Conservation (phyloP, 495 filamentous ascomycete species). For the Penicillium ucsense region DNA sequence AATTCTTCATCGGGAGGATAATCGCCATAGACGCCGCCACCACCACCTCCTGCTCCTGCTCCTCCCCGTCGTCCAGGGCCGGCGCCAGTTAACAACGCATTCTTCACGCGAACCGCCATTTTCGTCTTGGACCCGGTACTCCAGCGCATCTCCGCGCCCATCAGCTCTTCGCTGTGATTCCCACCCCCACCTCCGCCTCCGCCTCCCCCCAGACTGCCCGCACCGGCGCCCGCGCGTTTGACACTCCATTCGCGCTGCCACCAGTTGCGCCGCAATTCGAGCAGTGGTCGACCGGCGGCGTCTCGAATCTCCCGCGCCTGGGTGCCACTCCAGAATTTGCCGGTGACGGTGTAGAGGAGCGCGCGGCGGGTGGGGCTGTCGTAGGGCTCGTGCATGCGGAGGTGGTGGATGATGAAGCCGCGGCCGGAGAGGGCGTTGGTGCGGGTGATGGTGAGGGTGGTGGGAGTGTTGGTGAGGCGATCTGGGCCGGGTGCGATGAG, state of each 20-base stretch:
- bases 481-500: conserved; percentile 18
- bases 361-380: conserved; percentile 6
- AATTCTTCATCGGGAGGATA: background rate
- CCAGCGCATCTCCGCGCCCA: conserved; percentile 3
- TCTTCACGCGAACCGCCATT: conserved; percentile 7
- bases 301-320: conserved; percentile 12
- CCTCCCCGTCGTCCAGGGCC: background rate
- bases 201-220: too few relatives aligned
- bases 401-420: conserved; percentile 10
- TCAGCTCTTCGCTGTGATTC: conserved; percentile 3
- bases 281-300: conserved; percentile 5
- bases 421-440: conserved; percentile 7
- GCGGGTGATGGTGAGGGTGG: conserved; percentile 14
- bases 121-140: conserved; percentile 7
- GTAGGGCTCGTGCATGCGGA: conserved; percentile 12
- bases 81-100: conserved; percentile 6
- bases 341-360: conserved; percentile 13
- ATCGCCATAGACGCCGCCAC: too few relatives aligned
- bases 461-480: conserved; percentile 17
- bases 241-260: conserved; percentile 11
- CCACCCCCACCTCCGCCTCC: too few relatives aligned
- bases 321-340: conserved; percentile 12
- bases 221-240: conserved; percentile 4
- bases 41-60: background rate
- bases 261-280: conserved; percentile 12